Conservation (phyloP, 345 rosid species). For the Salix purpurea region DNA sequence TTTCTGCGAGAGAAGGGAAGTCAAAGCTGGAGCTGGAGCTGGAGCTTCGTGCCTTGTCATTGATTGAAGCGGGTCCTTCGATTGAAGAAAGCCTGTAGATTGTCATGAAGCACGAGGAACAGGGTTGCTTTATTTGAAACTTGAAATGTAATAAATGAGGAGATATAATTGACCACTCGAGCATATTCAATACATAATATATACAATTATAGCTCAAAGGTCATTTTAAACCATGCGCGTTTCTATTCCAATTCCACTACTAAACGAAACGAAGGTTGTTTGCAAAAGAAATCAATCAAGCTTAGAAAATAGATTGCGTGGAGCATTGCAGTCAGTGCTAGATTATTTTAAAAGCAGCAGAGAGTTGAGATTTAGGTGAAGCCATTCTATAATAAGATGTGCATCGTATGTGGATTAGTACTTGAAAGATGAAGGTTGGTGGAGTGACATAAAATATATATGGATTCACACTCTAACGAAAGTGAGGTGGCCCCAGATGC, state of each 20-base stretch:
- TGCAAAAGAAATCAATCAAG: background rate
- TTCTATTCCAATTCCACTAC: background rate
- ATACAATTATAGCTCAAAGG: slow-evolving; percentile 10
- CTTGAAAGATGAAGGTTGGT: slow-evolving; percentile 22
- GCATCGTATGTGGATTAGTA: slow-evolving; percentile 17
- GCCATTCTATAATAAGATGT: slow-evolving; percentile 27
- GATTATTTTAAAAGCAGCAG: slow-evolving; percentile 5
- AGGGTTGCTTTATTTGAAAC: background rate
- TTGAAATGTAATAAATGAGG: slow-evolving; percentile 6
- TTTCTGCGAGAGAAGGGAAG: slow-evolving; percentile 49
- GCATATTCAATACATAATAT: background rate
- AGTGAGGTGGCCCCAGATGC: background rate
- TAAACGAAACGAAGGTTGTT: background rate
- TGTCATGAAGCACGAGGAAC: slow-evolving; percentile 5
- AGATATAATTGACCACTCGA: slow-evolving; percentile 7
- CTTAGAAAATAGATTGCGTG: background rate
- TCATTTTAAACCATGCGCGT: background rate
- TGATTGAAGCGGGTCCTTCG: slow-evolving; percentile 56
- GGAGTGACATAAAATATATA: slow-evolving; percentile 9
- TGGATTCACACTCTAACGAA: background rate
- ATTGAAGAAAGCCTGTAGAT: slow-evolving; percentile 58
- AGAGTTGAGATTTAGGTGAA: slow-evolving; percentile 38
- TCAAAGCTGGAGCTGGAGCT: slow-evolving; percentile 31
- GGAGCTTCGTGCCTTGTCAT: slow-evolving; percentile 37
- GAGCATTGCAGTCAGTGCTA: background rate